Conservation (phyloP, 2,329 filamentous ascomycete genomes). For the Ophiostoma piceae region DNA sequence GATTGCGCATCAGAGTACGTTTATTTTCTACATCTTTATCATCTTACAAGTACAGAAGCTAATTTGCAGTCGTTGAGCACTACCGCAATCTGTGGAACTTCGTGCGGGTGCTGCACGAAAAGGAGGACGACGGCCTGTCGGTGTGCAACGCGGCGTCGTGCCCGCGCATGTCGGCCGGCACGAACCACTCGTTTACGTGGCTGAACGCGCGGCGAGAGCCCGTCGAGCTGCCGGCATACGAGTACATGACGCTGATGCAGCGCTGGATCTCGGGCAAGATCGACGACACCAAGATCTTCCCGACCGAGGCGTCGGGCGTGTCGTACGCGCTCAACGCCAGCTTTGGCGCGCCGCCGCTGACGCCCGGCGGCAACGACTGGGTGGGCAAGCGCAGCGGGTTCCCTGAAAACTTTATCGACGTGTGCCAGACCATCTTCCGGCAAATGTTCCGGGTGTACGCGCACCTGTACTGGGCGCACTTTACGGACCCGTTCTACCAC, state of each 20-base stretch:
- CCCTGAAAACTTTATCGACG: slow-evolving; percentile 79
- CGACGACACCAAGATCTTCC: slow-evolving; percentile 83
- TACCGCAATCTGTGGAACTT: slow-evolving; percentile 85
- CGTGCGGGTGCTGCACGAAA: slow-evolving; percentile 80
- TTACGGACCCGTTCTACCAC: slow-evolving; percentile 76
- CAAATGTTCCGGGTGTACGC: slow-evolving; percentile 99
- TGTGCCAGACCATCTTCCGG: slow-evolving; percentile 90
- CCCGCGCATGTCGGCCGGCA: slow-evolving; percentile 89
- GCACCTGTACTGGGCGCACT: slow-evolving; percentile 97
- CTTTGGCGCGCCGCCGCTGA: slow-evolving; percentile 9
- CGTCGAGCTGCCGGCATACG: slow-evolving; percentile 84
- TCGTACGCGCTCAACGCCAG: slow-evolving; percentile 59
- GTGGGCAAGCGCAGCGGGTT: slow-evolving; percentile 90
- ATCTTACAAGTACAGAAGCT: slow-evolving; percentile 10
- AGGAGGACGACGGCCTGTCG: slow-evolving; percentile 68
- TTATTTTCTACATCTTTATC: too few species aligned
- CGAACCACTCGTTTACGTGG: slow-evolving; percentile 96
- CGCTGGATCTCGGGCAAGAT: slow-evolving; percentile 97
- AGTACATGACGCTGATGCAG: slow-evolving; percentile 94
- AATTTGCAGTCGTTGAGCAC: slow-evolving; percentile 72
- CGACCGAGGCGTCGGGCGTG: slow-evolving; percentile 70
- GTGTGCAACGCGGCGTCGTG: slow-evolving; percentile 82
- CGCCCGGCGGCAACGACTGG: slow-evolving; percentile 42
- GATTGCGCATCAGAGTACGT: slow-evolving; percentile 95
- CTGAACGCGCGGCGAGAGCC: slow-evolving; percentile 81